phyloP scores from a whole-genome alignment of 2,329 filamentous ascomycete species.

The Capronia epimyces region DNA sequence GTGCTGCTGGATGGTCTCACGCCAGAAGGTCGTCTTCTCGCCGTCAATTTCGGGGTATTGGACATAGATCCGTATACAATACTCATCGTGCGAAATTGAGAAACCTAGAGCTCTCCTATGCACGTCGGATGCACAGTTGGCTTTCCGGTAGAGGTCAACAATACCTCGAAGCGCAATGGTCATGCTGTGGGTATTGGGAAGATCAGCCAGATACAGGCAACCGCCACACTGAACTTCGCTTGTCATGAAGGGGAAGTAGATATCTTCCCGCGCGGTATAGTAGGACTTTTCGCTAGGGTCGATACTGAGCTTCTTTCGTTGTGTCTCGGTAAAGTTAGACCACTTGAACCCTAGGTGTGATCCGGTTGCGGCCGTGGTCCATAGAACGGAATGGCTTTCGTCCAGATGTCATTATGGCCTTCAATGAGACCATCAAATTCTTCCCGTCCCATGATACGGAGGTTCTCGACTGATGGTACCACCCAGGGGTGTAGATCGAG shows the following conservation, averaged over 20 bases:
- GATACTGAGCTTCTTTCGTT: conserved; percentile 38
- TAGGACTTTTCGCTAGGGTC: conserved; percentile 5
- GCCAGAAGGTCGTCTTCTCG: conserved; percentile 7
- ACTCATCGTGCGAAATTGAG: conserved; percentile 20
- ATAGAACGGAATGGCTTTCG: conserved; percentile 30
- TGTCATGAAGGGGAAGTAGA: conserved; percentile 48
- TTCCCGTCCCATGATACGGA: not conserved
- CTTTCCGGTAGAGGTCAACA: conserved; percentile 34
- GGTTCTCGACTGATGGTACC: conserved; percentile 2
- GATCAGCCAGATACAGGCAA: conserved; percentile 32
- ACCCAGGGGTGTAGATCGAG: conserved; percentile 4
- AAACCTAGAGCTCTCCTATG: conserved; percentile 13
- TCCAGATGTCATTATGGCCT: conserved; percentile 34
- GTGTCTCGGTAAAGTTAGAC: conserved; percentile 41
- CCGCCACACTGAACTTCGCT: conserved; percentile 46
- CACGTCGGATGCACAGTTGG: conserved; percentile 2
- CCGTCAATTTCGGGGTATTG: conserved; percentile 17
- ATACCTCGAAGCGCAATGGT: conserved; percentile 35
- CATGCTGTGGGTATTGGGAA: conserved; percentile 31
- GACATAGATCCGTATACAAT: conserved; percentile 9
- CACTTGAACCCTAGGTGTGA: conserved; percentile 33
- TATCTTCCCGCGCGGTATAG: conserved; percentile 27
- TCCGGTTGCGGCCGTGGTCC: conserved; percentile 33
- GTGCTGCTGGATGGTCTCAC: conserved; percentile 35
- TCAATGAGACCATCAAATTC: conserved; percentile 29